phyloP scores from a whole-genome alignment of 805 yeast species.

The Metschnikowia hibisci region DNA sequence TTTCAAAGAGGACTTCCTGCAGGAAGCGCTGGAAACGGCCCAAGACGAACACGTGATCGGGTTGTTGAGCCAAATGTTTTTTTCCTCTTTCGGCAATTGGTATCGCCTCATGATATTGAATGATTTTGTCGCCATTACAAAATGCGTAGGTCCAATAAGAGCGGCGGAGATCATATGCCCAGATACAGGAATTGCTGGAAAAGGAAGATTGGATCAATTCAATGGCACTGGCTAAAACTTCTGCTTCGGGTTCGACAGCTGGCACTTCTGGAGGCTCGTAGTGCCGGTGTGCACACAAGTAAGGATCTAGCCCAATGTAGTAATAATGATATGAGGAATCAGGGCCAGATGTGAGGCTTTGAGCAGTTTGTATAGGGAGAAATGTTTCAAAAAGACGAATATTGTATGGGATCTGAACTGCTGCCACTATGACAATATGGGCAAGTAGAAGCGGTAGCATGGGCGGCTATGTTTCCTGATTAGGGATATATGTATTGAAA shows the following conservation, averaged over 20 bases:
- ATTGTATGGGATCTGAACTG: conserved; percentile 6
- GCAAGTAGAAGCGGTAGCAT: not conserved
- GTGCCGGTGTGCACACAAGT: conserved; percentile 13
- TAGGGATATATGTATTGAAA: no score
- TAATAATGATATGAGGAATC: not conserved
- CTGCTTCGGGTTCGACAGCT: conserved; percentile 5
- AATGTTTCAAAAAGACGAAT: conserved; percentile 8
- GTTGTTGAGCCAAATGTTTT: conserved; percentile 25
- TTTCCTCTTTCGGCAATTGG: conserved; percentile 20
- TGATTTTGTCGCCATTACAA: conserved; percentile 46
- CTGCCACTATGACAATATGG: not conserved
- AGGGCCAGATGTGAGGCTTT: not conserved
- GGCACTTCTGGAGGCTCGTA: not conserved
- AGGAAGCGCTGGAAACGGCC: conserved; percentile 28
- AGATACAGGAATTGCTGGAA: conserved; percentile 10
- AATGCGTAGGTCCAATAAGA: conserved; percentile 56
- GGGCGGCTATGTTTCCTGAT: no score
- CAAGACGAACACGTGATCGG: conserved; percentile 31
- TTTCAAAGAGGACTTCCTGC: conserved; percentile 9
- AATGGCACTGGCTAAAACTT: conserved; percentile 11
- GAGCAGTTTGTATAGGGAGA: not conserved
- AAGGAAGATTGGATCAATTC: conserved; percentile 11
- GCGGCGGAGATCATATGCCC: conserved; percentile 21
- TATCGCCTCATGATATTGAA: conserved; percentile 44
- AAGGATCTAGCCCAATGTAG: conserved; percentile 6